Evolutionary conservation across 2,329 filamentous ascomycete genomes (phyloP), one percentile per base, ranked within the genome.

Genomic region (Drechmeria coniospora): DNA sequence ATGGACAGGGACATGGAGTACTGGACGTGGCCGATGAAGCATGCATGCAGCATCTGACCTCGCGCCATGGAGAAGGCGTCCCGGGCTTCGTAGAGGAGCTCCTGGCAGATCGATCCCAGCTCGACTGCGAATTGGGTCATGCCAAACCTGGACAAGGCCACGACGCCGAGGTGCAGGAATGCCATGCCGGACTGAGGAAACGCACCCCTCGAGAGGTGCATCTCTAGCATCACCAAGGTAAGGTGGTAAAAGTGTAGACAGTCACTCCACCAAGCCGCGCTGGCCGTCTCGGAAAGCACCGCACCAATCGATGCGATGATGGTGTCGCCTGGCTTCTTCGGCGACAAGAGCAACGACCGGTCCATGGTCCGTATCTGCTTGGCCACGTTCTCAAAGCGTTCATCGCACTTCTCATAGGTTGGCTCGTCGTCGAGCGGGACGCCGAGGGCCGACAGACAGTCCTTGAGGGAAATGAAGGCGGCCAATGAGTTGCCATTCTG

Each of bases 351-450:
- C 5, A 58, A 48, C 5, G 53, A 40, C 16, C 54, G 56, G 23
- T 72, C 73, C 50, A 66, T 66, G 23, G 56, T 63, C 44, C 68
- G 64, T 9, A 84, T 63, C 41, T 64, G 63, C 3, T 61, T 49
- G n/a, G 67, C 63, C 12, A 78, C 55, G 28, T 63, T 60, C 38
- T 74, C 63, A 41, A 90, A 93, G 29, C 77, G 71, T 12, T 57
- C 55, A 44, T 94, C 86, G 42, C 82, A 92, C 39, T 78, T 70
- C 39, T 86, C 74, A 47, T 74, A 84, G 0, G 68, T 75, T 2
- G 75, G 75, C 3, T 71, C 58, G 2, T 74, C 61, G 19, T 75
- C 68, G 9, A 90, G 57, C 2, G 66, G 51, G 11, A 86, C 63
- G 3, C 71, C 79, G 9, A 93, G 62, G 9, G 75, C 75, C 16